Conservation (phyloP, 306 rosid genomes). For the Cucurbita argyrosperma region DNA sequence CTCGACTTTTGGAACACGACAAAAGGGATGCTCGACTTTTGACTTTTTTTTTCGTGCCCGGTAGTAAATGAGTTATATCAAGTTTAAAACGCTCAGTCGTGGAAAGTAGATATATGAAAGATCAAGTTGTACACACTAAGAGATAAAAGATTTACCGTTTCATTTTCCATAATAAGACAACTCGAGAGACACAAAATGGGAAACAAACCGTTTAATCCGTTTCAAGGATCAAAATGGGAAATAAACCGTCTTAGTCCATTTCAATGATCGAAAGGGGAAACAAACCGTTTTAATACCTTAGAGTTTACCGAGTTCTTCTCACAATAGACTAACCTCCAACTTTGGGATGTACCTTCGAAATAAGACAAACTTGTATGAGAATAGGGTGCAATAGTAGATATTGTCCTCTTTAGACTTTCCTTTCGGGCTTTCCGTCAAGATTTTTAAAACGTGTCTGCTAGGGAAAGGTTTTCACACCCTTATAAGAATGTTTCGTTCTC, state of each 20-base stretch:
- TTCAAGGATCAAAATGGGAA: too few species aligned
- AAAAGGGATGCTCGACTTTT: not conserved
- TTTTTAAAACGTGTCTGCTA: too few species aligned
- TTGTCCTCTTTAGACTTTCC: too few species aligned
- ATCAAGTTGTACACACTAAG: not conserved
- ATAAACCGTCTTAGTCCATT: too few species aligned
- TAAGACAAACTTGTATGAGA: not conserved
- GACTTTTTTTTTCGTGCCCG: not conserved
- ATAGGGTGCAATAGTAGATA: not conserved
- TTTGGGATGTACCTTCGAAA: constrained; percentile 15
- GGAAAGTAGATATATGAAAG: not conserved
- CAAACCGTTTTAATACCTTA: constrained; percentile 16
- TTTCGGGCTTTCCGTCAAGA: too few species aligned
- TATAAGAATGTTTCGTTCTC: too few species aligned
- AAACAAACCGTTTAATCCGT: constrained; percentile 2
- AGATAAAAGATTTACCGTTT: not conserved
- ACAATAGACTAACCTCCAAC: constrained; percentile 8
- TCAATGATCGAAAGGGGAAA: not conserved
- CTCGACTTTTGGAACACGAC: not conserved
- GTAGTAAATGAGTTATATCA: not conserved
- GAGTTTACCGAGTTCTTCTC: constrained; percentile 15
- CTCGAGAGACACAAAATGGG: not conserved
- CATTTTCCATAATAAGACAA: not conserved
- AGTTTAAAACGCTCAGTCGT: not conserved
- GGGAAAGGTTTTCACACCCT: too few species aligned